Base-by-base conservation (phyloP, 2,329 filamentous ascomycete genomes). In the Cladophialophora exuberans region DNA sequence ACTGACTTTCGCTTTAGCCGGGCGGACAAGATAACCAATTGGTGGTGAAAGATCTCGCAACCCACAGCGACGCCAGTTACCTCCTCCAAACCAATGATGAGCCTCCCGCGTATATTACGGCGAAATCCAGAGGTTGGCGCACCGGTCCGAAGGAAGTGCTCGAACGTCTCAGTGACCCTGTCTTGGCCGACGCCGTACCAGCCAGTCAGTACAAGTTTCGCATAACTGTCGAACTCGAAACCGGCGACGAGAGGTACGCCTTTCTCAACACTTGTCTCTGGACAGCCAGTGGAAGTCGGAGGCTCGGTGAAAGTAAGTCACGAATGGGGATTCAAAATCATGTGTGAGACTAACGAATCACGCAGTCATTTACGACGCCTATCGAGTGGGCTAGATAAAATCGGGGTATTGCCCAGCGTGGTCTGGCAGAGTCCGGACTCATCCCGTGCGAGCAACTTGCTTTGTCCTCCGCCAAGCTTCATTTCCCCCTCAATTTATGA, bases 61-160 rank as follows among this genome's bases (percentile, higher is more conserved):
- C 76, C 18, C 73, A 69, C 38, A 66, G 78, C 30, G 70, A 70
- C 51, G 72, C 75, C 23, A 75, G 65, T 57, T 79, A 76, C 61
- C 69, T 79, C 31, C 70, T 79, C n/a, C 76, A 79, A 60, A 79
- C 76, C 30, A 72, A 73, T 17, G 76, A 79, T 62, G 76, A 79
- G n/a, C 75, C 74, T 3, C 73, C 76, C 1, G 76, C 76, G 10
- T 79, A 72, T 59, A 77, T 79, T 42, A 70, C 73, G 13, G 75
- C 78, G 33, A 75, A 72, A 57, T 72, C 72, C 44, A 71, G 71
- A 31, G 76, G 76, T 47, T 79, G 76, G 76, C 66, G 77, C 44
- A 78, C 76, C 0, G 76, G 76, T 5, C 69, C 75, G 23, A 77
- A 76, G 56, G 76, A 79, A 10, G 69, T 78, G 17, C 65, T 79